Evolutionary conservation across 2,329 filamentous ascomycete genomes (phyloP).

Genomic region (Neonectria faginata): DNA sequence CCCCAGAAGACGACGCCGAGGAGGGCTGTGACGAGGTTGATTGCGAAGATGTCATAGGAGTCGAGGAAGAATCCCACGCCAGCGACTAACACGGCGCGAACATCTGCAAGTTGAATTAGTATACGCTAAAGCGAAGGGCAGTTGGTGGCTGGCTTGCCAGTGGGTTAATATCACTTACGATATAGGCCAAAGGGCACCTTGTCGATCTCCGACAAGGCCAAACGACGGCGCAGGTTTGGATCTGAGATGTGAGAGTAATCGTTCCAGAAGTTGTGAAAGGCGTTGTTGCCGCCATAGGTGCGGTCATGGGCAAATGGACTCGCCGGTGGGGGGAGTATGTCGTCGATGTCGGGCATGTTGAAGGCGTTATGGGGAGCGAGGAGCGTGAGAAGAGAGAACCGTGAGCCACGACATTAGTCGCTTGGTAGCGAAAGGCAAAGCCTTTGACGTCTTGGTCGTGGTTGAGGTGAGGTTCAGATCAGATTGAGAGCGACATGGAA

Average conservation of each 20-base stretch:
- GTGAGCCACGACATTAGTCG: slow-evolving; percentile 45
- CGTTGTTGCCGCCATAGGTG: slow-evolving; percentile 73
- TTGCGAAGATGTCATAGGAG: slow-evolving; percentile 85
- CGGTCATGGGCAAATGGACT: slow-evolving; percentile 49
- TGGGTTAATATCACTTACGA: slow-evolving; percentile 53
- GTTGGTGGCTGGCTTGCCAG: neutral
- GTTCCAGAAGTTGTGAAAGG: slow-evolving; percentile 81
- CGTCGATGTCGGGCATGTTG: slow-evolving; percentile 50
- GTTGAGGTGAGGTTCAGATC: slow-evolving; percentile 28
- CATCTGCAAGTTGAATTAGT: slow-evolving; percentile 56
- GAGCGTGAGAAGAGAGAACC: slow-evolving; percentile 39
- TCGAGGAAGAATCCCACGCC: slow-evolving; percentile 88
- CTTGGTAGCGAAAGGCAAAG: slow-evolving; percentile 16
- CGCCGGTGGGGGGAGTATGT: slow-evolving; percentile 58
- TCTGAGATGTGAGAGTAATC: slow-evolving; percentile 74
- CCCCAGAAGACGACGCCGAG: slow-evolving; percentile 83
- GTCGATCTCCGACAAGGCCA: slow-evolving; percentile 83
- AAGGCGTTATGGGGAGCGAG: slow-evolving; percentile 38
- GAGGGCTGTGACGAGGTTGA: slow-evolving; percentile 78
- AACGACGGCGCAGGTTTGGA: slow-evolving; percentile 79
- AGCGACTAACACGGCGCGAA: slow-evolving; percentile 79
- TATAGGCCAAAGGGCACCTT: slow-evolving; percentile 82
- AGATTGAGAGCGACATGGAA: slow-evolving; percentile 21
- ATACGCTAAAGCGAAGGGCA: slow-evolving; percentile 2
- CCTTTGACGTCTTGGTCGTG: slow-evolving; percentile 28